Evolutionary conservation across 2,329 filamentous ascomycete genomes (phyloP).

Genomic region (Arachnopeziza araneosa): DNA sequence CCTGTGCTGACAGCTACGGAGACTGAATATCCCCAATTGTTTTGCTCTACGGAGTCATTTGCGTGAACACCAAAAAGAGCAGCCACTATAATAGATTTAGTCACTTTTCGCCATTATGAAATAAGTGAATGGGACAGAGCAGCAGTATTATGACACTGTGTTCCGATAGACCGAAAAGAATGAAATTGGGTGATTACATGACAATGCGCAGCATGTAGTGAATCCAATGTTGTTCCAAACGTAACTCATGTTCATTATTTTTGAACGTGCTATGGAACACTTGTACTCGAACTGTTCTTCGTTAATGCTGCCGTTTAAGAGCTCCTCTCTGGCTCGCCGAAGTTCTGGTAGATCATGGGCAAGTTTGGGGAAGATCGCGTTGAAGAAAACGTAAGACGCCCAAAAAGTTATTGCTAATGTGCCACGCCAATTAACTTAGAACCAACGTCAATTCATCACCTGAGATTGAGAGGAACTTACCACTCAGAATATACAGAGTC

Average conservation of each 20-base stretch:
- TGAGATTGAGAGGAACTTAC: too few relatives aligned
- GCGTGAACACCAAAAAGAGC: conserved; percentile 58
- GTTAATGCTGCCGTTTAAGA: conserved; percentile 12
- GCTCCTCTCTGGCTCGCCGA: conserved; percentile 19
- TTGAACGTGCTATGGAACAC: conserved; percentile 58
- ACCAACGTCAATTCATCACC: too few relatives aligned
- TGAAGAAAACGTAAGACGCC: conserved; percentile 31
- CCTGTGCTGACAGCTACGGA: conserved; percentile 61
- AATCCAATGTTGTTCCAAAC: too few relatives aligned
- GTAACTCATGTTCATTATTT: conserved; percentile 58
- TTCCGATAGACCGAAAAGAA: conserved; percentile 32
- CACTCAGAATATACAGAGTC: too few relatives aligned
- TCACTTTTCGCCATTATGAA: conserved; percentile 45
- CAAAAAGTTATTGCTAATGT: conserved; percentile 25
- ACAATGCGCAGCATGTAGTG: too few relatives aligned
- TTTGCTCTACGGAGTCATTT: conserved; percentile 51
- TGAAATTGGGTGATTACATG: conserved; percentile 48
- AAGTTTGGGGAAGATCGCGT: conserved; percentile 29
- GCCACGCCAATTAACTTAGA: too few relatives aligned
- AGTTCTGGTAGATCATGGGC: conserved; percentile 27
- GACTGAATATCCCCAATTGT: conserved; percentile 57
- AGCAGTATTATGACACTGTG: too few relatives aligned
- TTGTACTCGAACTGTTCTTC: conserved; percentile 52
- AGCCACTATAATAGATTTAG: conserved; percentile 57
- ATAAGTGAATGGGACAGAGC: too few relatives aligned